Base-by-base conservation (phyloP, 176 grass and related monocot species). In the Ampelocalamus luodianensis region DNA sequence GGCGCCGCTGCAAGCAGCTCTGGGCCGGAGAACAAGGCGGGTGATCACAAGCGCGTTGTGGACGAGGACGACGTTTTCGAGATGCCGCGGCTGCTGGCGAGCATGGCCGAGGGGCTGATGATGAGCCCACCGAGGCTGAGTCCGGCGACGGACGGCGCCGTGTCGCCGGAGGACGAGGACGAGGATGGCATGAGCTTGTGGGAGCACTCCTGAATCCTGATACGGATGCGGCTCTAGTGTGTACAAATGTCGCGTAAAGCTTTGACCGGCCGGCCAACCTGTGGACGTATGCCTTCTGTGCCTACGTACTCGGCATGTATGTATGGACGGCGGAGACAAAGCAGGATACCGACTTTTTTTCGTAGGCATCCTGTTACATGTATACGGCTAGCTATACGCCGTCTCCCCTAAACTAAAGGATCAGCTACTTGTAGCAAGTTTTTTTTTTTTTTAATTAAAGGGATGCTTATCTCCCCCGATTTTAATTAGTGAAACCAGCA, bases 51-150 rank as follows among this genome's bases (percentile, higher is more conserved):
- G 17, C 53, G 34, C 6, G 38, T 90, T 9, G 64, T 97, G 48
- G 94, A 97, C 54, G 94, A 89, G 82, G 92, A 97, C 40, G 90
- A 94, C 87, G 88, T 97, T 0, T 90, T 94, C 48, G 76, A 85
- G 84, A 88, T 97, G 92, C 94, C 94, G 14, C 49, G 84, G 79
- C 53, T 97, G 78, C 79, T 94, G 68, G 79, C 48, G 53, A 90
- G 81, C 79, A 94, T 97, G 94, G 92, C 94, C 3, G 94, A 97
- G 90, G 94, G 94, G 54, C 71, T 97, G 67, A 94, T 97, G 92
- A 94, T 97, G 92, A 97, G 89, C 80, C 94, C 94, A 39, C 94
- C 92, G 55, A 71, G 85, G 75, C 71, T 94, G 39, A 82, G 83
- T 40, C 71, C 76, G 3, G 63, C 37, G 22, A 37, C 79, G 40